phyloP scores from a whole-genome alignment of 2,329 filamentous ascomycete species.

The Ophiostoma quercus region DNA sequence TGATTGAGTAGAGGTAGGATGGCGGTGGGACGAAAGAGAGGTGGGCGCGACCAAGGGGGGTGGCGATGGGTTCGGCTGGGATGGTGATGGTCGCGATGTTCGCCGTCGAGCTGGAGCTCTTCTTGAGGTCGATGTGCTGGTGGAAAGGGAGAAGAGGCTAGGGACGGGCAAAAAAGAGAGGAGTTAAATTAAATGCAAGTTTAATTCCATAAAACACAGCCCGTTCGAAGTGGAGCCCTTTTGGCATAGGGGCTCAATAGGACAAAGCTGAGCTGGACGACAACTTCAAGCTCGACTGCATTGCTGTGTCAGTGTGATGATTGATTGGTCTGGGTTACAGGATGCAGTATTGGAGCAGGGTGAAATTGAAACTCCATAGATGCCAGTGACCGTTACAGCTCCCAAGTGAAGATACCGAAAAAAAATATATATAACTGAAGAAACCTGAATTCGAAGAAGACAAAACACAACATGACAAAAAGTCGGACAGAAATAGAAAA shows the following conservation, averaged over 20 bases:
- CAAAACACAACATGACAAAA: too few species aligned
- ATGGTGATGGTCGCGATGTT: background rate
- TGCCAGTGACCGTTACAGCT: background rate
- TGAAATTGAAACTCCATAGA: background rate
- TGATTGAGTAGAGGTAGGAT: background rate
- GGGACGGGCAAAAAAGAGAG: conserved; percentile 16
- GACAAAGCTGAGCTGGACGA: background rate
- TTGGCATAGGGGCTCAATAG: background rate
- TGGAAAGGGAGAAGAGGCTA: conserved; percentile 17
- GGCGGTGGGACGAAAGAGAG: background rate
- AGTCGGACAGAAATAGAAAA: background rate
- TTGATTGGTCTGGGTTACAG: background rate
- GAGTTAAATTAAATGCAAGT: conserved; percentile 16
- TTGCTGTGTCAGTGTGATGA: background rate
- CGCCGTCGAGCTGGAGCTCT: background rate
- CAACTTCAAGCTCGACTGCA: background rate
- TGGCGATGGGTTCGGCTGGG: background rate
- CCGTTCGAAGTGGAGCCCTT: background rate
- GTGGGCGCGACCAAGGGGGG: background rate
- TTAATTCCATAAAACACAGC: conserved; percentile 5
- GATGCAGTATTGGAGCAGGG: background rate
- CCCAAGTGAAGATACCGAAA: background rate
- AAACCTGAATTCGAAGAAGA: background rate
- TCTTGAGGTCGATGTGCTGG: conserved; percentile 1
- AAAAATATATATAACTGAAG: background rate